These are phyloP conservation scores for Macrophomina phaseolina DNA, from an alignment of 2,329 filamentous ascomycete species.

Conservation along the genomic window DNA sequence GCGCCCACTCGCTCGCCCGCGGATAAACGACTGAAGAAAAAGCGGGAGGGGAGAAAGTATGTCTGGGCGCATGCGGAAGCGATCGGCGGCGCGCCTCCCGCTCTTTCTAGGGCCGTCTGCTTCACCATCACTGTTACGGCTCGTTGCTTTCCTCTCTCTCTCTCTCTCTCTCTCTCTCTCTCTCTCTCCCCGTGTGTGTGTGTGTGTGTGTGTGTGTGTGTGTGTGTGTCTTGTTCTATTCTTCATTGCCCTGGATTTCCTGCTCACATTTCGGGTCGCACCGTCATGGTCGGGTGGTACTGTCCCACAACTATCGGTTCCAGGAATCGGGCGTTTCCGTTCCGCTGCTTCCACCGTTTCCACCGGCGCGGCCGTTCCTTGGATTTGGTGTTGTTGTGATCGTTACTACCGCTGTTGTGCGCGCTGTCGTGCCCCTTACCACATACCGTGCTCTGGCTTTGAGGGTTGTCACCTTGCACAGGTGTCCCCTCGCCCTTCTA, in stretches of 20 bases:
- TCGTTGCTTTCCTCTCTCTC: not conserved
- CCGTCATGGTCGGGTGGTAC: too few species aligned
- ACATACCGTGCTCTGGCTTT: not conserved
- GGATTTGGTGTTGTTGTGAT: not conserved
- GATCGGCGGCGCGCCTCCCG: not conserved
- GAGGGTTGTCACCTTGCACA: not conserved
- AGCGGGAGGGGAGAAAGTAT: not conserved
- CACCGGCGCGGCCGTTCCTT: not conserved
- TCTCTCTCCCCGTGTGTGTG: too few species aligned
- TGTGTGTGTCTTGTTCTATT: too few species aligned
- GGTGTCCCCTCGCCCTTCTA: not conserved
- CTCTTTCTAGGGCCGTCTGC: not conserved
- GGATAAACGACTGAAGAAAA: not conserved
- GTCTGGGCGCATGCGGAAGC: not conserved
- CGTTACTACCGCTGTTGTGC: too few species aligned
- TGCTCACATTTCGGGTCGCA: too few species aligned
- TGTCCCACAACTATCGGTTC: too few species aligned
- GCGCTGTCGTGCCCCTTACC: not conserved
- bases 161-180: not conserved
- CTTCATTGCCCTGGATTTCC: too few species aligned
- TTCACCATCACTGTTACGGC: not conserved
- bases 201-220: too few species aligned
- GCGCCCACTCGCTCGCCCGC: not conserved
- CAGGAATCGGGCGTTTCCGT: too few species aligned
- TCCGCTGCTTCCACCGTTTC: too few species aligned